Evolutionary conservation across 805 yeast species (phyloP).

Genomic region (Yamadazyma phyllophila): DNA sequence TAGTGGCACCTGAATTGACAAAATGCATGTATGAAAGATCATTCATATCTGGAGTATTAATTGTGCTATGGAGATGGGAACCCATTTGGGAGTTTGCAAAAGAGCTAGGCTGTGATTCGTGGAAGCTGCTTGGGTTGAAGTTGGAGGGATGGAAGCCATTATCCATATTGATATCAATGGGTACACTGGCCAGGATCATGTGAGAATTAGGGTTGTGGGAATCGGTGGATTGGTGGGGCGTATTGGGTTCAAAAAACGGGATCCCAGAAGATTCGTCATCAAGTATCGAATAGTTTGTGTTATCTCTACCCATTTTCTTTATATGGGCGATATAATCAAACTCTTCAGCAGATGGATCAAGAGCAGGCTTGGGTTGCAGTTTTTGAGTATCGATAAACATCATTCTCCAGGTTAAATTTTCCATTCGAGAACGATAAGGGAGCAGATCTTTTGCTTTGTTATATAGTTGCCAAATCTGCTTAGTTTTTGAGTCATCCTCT

Average conservation of each 20-base stretch:
- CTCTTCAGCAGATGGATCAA: constrained; percentile 51
- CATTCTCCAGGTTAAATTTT: constrained; percentile 85
- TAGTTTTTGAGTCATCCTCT: constrained; percentile 15
- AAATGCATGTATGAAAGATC: not conserved
- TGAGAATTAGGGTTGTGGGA: not conserved
- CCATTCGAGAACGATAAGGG: constrained; percentile 76
- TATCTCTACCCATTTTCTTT: constrained; percentile 50
- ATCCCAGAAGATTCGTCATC: not conserved
- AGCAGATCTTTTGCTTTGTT: constrained; percentile 68
- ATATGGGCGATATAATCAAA: constrained; percentile 68
- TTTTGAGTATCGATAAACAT: constrained; percentile 50
- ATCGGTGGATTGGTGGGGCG: not conserved
- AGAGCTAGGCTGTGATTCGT: not conserved
- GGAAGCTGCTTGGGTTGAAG: not conserved
- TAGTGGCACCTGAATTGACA: not conserved
- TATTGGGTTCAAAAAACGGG: not conserved
- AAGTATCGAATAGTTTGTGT: constrained; percentile 6
- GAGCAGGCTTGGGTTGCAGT: not conserved
- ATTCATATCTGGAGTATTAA: not conserved
- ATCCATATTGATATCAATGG: not conserved
- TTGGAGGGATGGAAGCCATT: not conserved
- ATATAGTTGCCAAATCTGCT: constrained; percentile 74
- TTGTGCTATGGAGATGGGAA: not conserved
- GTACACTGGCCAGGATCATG: constrained; percentile 1
- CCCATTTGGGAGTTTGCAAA: not conserved